phyloP scores from a whole-genome alignment of 2,329 filamentous ascomycete species.

The Aureobasidium vineae region DNA sequence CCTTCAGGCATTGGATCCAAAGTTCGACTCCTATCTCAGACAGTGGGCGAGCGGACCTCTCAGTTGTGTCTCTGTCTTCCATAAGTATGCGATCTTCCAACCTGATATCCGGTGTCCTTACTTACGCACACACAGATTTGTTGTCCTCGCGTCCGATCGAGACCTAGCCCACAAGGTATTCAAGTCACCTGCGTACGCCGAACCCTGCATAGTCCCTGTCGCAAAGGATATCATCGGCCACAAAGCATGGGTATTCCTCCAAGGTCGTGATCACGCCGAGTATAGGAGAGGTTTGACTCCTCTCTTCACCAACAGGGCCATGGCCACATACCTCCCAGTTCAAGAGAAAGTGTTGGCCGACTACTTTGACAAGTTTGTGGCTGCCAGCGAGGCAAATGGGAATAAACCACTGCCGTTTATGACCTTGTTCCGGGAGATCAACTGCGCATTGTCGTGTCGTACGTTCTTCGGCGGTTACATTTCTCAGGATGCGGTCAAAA shows the following conservation, averaged over 20 bases:
- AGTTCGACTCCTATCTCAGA: conserved; percentile 79
- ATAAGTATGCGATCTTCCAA: conserved; percentile 65
- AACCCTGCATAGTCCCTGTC: conserved; percentile 24
- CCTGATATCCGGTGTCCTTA: neutral
- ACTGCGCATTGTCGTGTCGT: conserved; percentile 25
- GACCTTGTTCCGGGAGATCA: conserved; percentile 26
- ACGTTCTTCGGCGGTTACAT: conserved; percentile 28
- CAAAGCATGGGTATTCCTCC: conserved; percentile 52
- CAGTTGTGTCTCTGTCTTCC: conserved; percentile 93
- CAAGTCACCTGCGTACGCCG: conserved; percentile 23
- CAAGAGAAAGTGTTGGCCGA: conserved; percentile 87
- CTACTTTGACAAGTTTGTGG: conserved; percentile 77
- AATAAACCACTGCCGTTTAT: conserved; percentile 34
- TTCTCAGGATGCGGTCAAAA: conserved; percentile 24
- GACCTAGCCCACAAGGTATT: conserved; percentile 70
- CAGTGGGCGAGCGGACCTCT: conserved; percentile 86
- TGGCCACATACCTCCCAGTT: conserved; percentile 82
- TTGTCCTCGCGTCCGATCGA: conserved; percentile 93
- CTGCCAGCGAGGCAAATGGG: conserved; percentile 61
- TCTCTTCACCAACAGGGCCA: conserved; percentile 85
- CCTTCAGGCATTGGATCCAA: conserved; percentile 76
- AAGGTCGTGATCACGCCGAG: conserved; percentile 90
- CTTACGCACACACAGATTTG: conserved; percentile 55
- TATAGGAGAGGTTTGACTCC: conserved; percentile 95
- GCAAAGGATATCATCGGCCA: conserved; percentile 73